Base-by-base conservation (phyloP, 2,329 filamentous ascomycete genomes). In the Colletotrichum theobromicola region DNA sequence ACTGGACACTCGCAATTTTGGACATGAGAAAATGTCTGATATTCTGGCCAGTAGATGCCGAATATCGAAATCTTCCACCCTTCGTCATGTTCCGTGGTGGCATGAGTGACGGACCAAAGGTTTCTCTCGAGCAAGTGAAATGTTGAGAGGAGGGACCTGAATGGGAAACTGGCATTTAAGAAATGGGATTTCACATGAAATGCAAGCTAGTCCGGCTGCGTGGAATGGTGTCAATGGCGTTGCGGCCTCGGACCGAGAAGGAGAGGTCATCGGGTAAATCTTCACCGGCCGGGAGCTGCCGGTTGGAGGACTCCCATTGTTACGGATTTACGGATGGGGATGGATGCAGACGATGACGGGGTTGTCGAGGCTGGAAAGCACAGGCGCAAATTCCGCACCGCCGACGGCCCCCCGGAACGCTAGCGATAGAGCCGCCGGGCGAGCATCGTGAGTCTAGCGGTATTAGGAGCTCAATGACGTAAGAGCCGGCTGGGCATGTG, bases 381-480 rank as follows among this genome's bases (percentile, higher is more conserved):
- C 35, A 64, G 61, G 61, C 61, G 61, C 35, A 32, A 50, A n/a
- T 63, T n/a, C 46, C 24, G 61, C 58, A 58, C 50, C 34, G 66
- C 62, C 68, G 68, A 75, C 62, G 68, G 42, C 62, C 71, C 42
- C 69, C 72, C 46, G 57, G 55, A 63, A 72, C 68, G 68, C 62
- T 72, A 67, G 21, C 57, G 72, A 75, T 64, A 60, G 67, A 72
- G 68, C 57, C 72, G 72, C 62, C 72, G 72, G 62, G 72, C 72
- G 21, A 34, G 42, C 62, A 75, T 75, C 68, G 68, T 72, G 72
- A 75, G 18, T 16, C 62, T 75, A 67, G 62, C 68, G 42, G 46
- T 55, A 53, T 35, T 72, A 21, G 34, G 34, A 67, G 16, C 13
- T 57, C 30, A 63, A 67, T 75, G 72, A 75, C 72, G 72, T 72